Evolutionary conservation across 352 stramenopile genomes (phyloP), one percentile per base, ranked within the genome.

Genomic region (Thraustochytrium aureum): DNA sequence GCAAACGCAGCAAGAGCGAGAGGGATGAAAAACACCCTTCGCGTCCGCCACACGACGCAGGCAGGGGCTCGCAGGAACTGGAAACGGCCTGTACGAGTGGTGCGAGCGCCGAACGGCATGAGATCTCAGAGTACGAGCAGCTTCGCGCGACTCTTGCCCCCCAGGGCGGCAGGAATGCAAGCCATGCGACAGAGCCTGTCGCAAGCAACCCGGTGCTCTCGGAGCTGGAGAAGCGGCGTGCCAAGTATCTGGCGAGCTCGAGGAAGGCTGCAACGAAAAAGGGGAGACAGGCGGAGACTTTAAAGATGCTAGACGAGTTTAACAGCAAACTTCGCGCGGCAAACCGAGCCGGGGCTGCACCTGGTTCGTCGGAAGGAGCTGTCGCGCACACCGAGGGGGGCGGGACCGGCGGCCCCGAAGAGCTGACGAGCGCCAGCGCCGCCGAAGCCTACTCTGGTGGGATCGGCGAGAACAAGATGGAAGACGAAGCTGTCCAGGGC

Each of bases 381-480:
- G 20, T 17, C 0, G 41, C 26, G 43, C 1, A 10, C 42, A 39
- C 17, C 33, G 64, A 61, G 17, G 32, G 12, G 12, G 35, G 17
- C 2, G 37, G 35, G 5, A n/a, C n/a, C n/a, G n/a, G n/a, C n/a
- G n/a, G n/a, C n/a, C n/a, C n/a, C 47, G 47, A 56, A 17, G 26
- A 56, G 47, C 47, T 26, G 17, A 17, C 17, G 17, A 56, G 47
- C 47, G 17, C 26, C 17, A 56, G 47, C 17, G 54, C 38, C 30
- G 50, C 32, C 32, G 50, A 74, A 6, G 35, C 10, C 56, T 6
- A 41, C 10, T 79, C 65, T 47, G 69, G 69, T 22, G 69, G 69
- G 47, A 64, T 79, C 47, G 69, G 69, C n/a, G 69, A 79, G 69
- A 79, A 79, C 35, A 14, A 42, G 10, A 79, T 79, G 69, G 69